Percentiles rank a stretch among this genome's conserved stretches.
Evolutionary conservation across 73 alveolate species (phyloP).

Genomic region (Tetrahymena thermophila): DNA sequence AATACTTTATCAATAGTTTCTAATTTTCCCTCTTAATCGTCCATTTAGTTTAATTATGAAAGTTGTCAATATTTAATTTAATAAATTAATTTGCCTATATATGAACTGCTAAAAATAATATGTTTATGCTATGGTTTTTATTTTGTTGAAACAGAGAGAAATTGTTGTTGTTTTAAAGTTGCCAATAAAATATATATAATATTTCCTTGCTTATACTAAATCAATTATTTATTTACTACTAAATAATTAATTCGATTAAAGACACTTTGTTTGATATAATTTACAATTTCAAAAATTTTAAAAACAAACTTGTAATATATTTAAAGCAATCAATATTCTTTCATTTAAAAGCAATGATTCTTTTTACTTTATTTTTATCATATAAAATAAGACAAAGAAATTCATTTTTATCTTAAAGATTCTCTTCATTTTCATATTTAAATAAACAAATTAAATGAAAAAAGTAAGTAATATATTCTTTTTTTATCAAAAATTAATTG

Average conservation of each 20-base stretch:
- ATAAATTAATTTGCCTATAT: not conserved
- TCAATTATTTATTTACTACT: not conserved
- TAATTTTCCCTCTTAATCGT: not conserved
- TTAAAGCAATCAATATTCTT: not conserved
- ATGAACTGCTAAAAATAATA: not conserved
- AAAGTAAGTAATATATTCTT: not conserved
- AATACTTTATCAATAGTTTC: not conserved
- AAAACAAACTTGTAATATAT: not conserved
- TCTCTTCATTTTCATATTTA: not conserved
- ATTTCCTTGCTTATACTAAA: not conserved
- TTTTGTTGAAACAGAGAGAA: not conserved
- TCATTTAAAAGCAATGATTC: not conserved
- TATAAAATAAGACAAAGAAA: no score
- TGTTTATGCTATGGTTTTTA: not conserved
- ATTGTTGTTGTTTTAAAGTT: no score
- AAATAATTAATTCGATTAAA: not conserved
- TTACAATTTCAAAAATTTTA: not conserved
- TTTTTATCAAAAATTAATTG: not conserved
- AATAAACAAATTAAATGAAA: not conserved
- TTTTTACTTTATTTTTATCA: not conserved
- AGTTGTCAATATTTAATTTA: not conserved
- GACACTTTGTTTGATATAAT: not conserved
- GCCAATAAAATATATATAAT: no score
- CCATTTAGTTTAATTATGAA: not conserved
- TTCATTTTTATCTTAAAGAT: not conserved